These are phyloP conservation scores for Epicoccum nigrum DNA, from an alignment of 2,329 filamentous ascomycete genomes.

Conservation along the genomic window DNA sequence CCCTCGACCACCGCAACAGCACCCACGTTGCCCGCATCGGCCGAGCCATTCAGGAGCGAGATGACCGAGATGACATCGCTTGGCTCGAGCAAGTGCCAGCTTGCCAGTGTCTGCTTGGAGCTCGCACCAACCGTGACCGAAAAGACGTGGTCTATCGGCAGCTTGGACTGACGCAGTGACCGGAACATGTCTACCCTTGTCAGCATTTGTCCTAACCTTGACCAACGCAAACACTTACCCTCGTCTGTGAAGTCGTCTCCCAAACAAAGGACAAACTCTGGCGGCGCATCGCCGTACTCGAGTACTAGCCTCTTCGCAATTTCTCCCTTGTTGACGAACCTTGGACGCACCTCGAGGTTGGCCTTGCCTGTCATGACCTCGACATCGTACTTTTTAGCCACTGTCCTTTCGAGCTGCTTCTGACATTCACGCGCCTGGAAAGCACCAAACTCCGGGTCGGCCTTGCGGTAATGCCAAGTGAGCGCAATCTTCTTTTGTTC, in stretches of 20 bases:
- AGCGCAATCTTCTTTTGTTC: constrained; percentile 93
- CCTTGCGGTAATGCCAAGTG: constrained; percentile 96
- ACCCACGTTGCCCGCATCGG: constrained; percentile 49
- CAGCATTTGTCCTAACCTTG: not conserved
- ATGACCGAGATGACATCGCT: constrained; percentile 79
- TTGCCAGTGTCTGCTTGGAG: constrained; percentile 88
- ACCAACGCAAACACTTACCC: constrained; percentile 60
- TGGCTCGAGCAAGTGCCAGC: constrained; percentile 88
- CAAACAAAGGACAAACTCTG: constrained; percentile 87
- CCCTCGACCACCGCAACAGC: constrained; percentile 51
- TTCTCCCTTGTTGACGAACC: constrained; percentile 97
- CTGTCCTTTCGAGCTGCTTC: constrained; percentile 77
- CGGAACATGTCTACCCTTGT: constrained; percentile 74
- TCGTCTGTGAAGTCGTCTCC: constrained; percentile 98
- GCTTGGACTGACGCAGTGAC: constrained; percentile 66
- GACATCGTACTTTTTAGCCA: constrained; percentile 82
- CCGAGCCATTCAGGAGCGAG: constrained; percentile 59
- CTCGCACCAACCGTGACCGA: constrained; percentile 90
- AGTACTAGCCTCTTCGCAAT: constrained; percentile 84
- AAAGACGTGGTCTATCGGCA: constrained; percentile 74
- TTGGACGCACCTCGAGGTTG: constrained; percentile 94
- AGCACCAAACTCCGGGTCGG: constrained; percentile 81
- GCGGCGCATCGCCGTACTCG: constrained; percentile 69
- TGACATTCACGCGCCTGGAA: constrained; percentile 83
- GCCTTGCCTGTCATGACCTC: constrained; percentile 98